phyloP scores from a whole-genome alignment of 2,329 filamentous ascomycete species.

The Beauveria brongniartii region DNA sequence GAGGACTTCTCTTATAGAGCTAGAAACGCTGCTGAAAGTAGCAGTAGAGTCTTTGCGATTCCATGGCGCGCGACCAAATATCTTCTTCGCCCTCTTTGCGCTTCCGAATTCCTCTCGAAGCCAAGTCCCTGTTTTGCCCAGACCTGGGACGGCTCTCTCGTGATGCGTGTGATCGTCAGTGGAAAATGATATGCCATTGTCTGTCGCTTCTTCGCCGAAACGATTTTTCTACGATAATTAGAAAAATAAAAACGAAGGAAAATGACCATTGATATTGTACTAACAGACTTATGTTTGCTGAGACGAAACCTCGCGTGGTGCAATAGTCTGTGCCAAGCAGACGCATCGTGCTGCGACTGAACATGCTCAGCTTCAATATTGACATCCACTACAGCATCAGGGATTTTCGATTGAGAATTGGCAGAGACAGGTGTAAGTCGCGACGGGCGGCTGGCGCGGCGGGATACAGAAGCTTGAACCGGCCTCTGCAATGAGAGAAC shows the following conservation, averaged over 20 bases:
- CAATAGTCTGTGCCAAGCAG: background rate
- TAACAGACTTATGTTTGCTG: background rate
- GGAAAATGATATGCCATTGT: background rate
- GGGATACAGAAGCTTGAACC: background rate
- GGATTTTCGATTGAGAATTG: background rate
- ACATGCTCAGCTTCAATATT: background rate
- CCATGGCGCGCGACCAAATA: conserved; percentile 35
- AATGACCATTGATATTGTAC: background rate
- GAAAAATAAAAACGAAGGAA: background rate
- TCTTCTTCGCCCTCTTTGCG: conserved; percentile 24
- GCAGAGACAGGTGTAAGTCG: conserved; percentile 6
- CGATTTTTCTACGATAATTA: background rate
- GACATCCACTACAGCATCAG: background rate
- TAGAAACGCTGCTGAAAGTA: conserved; percentile 31
- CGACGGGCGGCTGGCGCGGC: conserved; percentile 11
- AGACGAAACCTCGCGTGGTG: background rate
- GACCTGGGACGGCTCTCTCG: background rate
- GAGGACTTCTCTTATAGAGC: conserved; percentile 33
- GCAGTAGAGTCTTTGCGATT: conserved; percentile 29
- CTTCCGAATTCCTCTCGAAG: conserved; percentile 25
- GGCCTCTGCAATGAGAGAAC: conserved; percentile 38
- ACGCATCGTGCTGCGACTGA: background rate
- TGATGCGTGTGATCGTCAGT: background rate
- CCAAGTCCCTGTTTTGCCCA: conserved; percentile 17
- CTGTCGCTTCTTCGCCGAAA: background rate